Percentiles rank a stretch among this genome's conserved stretches.
Evolutionary conservation across 2,329 filamentous ascomycete species (phyloP).

Genomic region (Colletotrichum orbiculare): DNA sequence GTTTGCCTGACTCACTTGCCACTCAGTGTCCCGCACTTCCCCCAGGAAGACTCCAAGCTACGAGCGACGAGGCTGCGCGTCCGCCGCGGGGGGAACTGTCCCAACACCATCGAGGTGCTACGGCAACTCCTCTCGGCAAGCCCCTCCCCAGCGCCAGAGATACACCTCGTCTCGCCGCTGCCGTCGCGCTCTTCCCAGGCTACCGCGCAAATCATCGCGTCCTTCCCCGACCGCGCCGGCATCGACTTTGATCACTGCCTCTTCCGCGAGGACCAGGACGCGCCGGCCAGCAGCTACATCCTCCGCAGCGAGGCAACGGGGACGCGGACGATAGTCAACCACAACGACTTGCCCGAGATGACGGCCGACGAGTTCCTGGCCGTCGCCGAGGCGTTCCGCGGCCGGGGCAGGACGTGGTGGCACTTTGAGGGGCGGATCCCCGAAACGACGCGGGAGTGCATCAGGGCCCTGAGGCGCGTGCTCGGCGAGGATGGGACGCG

Average conservation of each 20-base stretch:
- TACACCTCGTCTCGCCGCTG: conserved; percentile 63
- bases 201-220: conserved; percentile 62
- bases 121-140: conserved; percentile 64
- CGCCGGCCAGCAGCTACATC: conserved; percentile 77
- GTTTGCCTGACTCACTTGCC: background rate
- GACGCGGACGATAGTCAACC: conserved; percentile 77
- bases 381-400: conserved; percentile 52
- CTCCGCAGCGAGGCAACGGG: conserved; percentile 69
- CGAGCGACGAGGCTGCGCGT: conserved; percentile 69
- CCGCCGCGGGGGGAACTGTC: conserved; percentile 78
- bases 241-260: conserved; percentile 68
- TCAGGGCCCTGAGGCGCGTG: conserved; percentile 61
- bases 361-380: conserved; percentile 67
- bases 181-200: conserved; percentile 64
- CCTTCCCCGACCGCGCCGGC: conserved; percentile 56
- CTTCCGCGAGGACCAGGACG: conserved; percentile 63
- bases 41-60: conserved; percentile 77
- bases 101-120: conserved; percentile 78
- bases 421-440: conserved; percentile 77
- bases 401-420: conserved; percentile 66
- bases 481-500: conserved; percentile 6
- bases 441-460: conserved; percentile 68
- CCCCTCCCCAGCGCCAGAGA: conserved; percentile 10
- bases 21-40: conserved; percentile 73
- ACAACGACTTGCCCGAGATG: conserved; percentile 77